Conservation (phyloP, 2,329 filamentous ascomycete genomes). For the Hymenoscyphus linearis region DNA sequence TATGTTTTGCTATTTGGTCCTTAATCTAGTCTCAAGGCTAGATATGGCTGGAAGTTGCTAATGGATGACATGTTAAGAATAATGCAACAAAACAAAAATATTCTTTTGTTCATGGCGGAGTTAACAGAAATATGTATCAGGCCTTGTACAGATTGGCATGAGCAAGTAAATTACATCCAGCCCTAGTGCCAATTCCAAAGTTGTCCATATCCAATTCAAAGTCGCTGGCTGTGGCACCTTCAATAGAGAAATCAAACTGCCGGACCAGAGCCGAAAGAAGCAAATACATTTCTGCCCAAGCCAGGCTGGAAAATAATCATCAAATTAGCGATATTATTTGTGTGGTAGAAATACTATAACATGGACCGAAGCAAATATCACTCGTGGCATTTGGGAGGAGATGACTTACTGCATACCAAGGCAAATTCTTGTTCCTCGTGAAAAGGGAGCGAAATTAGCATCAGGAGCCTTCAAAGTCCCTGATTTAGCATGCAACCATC, state of each 20-base stretch:
- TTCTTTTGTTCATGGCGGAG: not conserved
- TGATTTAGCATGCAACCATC: constrained; percentile 31
- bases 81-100: too few species aligned
- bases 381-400: too few species aligned
- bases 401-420: constrained; percentile 31
- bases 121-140: not conserved
- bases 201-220: not conserved
- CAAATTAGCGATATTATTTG: not conserved
- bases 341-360: not conserved
- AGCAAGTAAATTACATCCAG: not conserved
- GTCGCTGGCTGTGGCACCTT: not conserved
- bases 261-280: constrained; percentile 1
- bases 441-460: constrained; percentile 37
- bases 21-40: too few species aligned
- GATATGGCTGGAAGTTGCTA: too few species aligned
- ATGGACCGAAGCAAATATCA: not conserved
- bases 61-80: too few species aligned
- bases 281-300: constrained; percentile 11
- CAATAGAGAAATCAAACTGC: constrained; percentile 6
- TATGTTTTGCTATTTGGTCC: too few species aligned
- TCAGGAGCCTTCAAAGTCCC: constrained; percentile 23
- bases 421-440: constrained; percentile 37
- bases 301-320: not conserved
- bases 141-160: not conserved
- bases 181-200: not conserved